These are phyloP conservation scores for Saccharomyces hybrid DNA, from an alignment of 1,139 yeast genomes.

Conservation along the genomic window DNA sequence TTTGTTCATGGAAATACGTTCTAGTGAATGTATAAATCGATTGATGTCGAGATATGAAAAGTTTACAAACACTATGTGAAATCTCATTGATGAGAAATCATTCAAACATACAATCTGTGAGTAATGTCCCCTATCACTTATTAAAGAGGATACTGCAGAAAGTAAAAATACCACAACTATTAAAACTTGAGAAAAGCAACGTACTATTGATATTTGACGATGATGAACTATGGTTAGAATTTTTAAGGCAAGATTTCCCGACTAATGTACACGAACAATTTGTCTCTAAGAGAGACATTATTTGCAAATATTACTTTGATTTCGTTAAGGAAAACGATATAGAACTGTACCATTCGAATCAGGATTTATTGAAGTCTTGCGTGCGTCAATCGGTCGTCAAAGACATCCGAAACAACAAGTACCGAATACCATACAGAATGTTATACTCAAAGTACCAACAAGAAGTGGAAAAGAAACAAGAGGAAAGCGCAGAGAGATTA, in stretches of 20 bases:
- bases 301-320: constrained; percentile 16
- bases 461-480: constrained; percentile 42
- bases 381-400: constrained; percentile 13
- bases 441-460: constrained; percentile 38
- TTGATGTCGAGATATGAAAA: constrained; percentile 9
- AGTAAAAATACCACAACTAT: constrained; percentile 43
- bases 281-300: constrained; percentile 15
- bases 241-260: constrained; percentile 45
- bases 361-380: constrained; percentile 10
- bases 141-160: constrained; percentile 38
- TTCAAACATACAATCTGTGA: constrained; percentile 34
- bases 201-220: constrained; percentile 41
- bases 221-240: constrained; percentile 43
- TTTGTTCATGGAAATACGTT: not conserved
- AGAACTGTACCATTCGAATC: constrained; percentile 5
- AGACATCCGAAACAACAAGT: constrained; percentile 21
- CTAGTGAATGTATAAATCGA: not conserved
- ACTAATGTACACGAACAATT: constrained; percentile 27
- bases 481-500: constrained; percentile 43
- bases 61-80: constrained; percentile 20
- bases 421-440: constrained; percentile 33
- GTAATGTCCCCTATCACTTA: constrained; percentile 43
- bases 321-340: constrained; percentile 12
- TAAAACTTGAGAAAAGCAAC: constrained; percentile 38
- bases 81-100: constrained; percentile 23